Evolutionary conservation across 208 protist genomes (phyloP), one percentile per base, ranked within the genome.

Genomic region (Leishmania mexicana): DNA sequence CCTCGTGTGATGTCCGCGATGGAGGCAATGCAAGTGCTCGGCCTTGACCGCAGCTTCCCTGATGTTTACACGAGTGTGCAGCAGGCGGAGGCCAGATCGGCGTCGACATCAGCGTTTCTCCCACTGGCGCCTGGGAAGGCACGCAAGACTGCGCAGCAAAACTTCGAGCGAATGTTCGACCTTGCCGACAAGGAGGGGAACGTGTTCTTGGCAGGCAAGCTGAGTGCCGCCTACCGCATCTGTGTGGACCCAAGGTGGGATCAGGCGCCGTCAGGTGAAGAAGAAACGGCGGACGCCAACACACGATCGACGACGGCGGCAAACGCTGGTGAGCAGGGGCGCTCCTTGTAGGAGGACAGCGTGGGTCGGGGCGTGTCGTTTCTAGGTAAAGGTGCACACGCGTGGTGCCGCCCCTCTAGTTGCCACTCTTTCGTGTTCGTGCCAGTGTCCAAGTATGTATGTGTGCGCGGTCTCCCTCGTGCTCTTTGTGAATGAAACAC

Each of bases 191-290:
- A 90, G 68, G 78, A 86, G 28, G 77, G 92, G 5, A 95, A 97
- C 75, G 35, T 87, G n/a, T 97, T 93, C 73, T 80, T 97, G 31
- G 88, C 91, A 15, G 94, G 94, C 11, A 97, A 97, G 83, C 84
- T 97, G 58, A 97, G 94, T 68, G 85, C 85, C 11, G 94, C 94
- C 10, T 97, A 94, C 73, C 93, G 92, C 71, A 65, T 93, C 2
- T 97, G 94, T 73, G 91, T 94, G 0, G 89, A 97, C 77, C 82
- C 86, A 6, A 47, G 88, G 2, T 97, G 94, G 92, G 94, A 97
- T 80, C 68, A 76, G 10, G 15, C 17, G 19, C 79, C 45, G 8
- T 80, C 78, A 17, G 62, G 54, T 53, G 78, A 76, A 51, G 68
- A 75, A 3, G 64, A 10, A 10, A 74, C 24, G 49, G 17, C 54